These are phyloP conservation scores for Mucor lusitanicus DNA, from an alignment of 371 early-diverging fungal genomes.

Conservation along the genomic window DNA sequence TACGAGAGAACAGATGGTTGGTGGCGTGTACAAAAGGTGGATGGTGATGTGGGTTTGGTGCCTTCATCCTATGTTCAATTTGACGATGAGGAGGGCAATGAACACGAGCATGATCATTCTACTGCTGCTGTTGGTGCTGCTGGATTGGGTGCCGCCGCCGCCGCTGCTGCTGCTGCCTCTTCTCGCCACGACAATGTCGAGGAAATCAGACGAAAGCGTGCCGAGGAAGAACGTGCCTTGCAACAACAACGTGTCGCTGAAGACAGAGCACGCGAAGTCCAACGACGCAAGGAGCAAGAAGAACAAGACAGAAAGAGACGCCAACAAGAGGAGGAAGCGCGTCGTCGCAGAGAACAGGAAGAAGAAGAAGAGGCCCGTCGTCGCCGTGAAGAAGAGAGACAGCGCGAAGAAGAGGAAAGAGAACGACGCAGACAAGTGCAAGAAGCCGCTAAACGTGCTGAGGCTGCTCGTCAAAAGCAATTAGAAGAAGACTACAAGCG, in stretches of 20 bases:
- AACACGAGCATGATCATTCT: conserved; percentile 3
- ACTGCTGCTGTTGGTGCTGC: conserved; percentile 27
- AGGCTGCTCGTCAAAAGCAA: conserved; percentile 42
- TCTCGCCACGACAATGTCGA: conserved; percentile 25
- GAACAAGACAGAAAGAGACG: conserved; percentile 11
- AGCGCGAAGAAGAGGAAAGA: conserved; percentile 18
- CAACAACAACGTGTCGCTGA: conserved; percentile 22
- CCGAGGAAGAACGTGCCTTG: conserved; percentile 28
- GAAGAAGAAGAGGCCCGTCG: conserved; percentile 1
- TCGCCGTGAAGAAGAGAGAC: conserved; percentile 16
- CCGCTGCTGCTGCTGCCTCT: conserved; percentile 28
- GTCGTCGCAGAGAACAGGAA: conserved; percentile 5
- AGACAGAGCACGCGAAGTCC: conserved; percentile 10
- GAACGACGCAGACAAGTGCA: conserved; percentile 25
- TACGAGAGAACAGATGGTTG: conserved; percentile 77
- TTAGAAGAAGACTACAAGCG: conserved; percentile 36
- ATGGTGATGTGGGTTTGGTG: conserved; percentile 55
- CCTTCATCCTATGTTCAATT: conserved; percentile 60
- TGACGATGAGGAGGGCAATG: conserved; percentile 39
- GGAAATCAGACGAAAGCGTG: conserved; percentile 26
- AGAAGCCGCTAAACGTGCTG: conserved; percentile 35
- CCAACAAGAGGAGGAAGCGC: conserved; percentile 8
- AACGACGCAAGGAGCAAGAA: conserved; percentile 11
- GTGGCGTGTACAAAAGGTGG: conserved; percentile 62
- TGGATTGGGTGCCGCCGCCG: conserved; percentile 26